Base-by-base conservation (phyloP, 805 yeast species). In the Metahyphopichia silvanorum region DNA sequence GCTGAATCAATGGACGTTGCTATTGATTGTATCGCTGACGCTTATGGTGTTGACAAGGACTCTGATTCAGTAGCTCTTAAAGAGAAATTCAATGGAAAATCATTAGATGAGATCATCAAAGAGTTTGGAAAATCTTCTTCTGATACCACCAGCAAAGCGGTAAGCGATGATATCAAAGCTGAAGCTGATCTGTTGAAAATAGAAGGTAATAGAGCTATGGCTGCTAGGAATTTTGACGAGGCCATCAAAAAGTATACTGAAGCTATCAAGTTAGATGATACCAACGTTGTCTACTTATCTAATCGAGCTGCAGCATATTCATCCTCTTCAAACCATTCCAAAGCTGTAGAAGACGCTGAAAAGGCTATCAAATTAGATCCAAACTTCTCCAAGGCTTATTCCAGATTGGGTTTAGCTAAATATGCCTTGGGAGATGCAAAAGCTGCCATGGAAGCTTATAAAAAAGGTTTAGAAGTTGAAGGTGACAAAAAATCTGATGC, bases 231-330 rank as follows among this genome's bases (percentile, higher is more conserved):
- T 46, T 91, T 74, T 53, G 69, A 66, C 11, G 67, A 58, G 23
- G 98, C 98, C 4, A 71, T 87, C 33, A 74, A 71, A 16, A 77
- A 81, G 44, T 93, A 93, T 62, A 74, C 95, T 6, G 78, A 76
- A 34, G 98, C 98, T 8, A 76, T 93, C 46, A 76, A 63, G 16
- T 60, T 81, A 40, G 70, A 79, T 43, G 78, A 88, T 34, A 58
- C 71, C 12, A 88, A 87, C 56, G 88, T 89, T 12, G 86, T 93
- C 14, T 93, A 82, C 60, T 77, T 75, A 40, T 88, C 98, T 21
- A 93, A 93, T 66, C 79, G 98, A 54, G 98, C 98, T 10, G 98
- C 98, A 26, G 98, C 98, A 3, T 79, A 85, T 61, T 84, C 95
- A 8, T 86, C 96, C 5, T 51, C 75, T 19, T 74, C 77, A 42